Evolutionary conservation across 371 early-diverging fungal genomes (phyloP), one percentile per base, ranked within the genome.

Genomic region (Mucor irregularis): DNA sequence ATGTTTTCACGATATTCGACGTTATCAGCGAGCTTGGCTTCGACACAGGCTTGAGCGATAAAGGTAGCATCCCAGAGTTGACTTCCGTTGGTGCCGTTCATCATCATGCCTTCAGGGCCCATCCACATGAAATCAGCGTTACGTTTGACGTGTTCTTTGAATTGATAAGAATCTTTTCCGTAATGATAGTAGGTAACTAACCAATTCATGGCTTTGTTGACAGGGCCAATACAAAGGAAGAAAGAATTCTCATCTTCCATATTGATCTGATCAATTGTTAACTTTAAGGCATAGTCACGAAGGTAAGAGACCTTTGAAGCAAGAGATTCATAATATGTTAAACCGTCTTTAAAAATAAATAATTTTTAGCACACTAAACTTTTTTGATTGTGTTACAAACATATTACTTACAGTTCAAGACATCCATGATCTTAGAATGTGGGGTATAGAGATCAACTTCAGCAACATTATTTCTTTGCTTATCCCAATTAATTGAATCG

Each of bases 41-140:
- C 73, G 4, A 52, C 71, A 28, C 68, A 68, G 0, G 96, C 97
- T 60, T 96, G 96, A 13, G 86, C 87, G 29, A 87, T 76, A 68
- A 97, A 91, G 0, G 94, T 86, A 5, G 95, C 88, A 71, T 98
- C 98, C 99, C 99, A 98, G 24, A 97, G 80, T 70, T 98, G 99
- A 39, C 91, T 91, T 5, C 99, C 99, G 58, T 97, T 96, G 24
- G 98, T 98, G n/a, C 98, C 97, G 67, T 91, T 90, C 85, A 93
- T 91, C 80, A 93, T 90, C 90, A 98, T 89, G 9, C 99, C 99
- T 57, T 90, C 91, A 25, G 76, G 66, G 24, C 91, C 86, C 82
- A 95, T 81, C 88, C 95, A 96, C 83, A 97, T 71, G 58, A 90
- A 94, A 59, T 97, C 98, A 25, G 75, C 68, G 44, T 87, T 76